Evolutionary conservation across 2,329 filamentous ascomycete genomes (phyloP).

Genomic region (Exophiala calicioides): DNA sequence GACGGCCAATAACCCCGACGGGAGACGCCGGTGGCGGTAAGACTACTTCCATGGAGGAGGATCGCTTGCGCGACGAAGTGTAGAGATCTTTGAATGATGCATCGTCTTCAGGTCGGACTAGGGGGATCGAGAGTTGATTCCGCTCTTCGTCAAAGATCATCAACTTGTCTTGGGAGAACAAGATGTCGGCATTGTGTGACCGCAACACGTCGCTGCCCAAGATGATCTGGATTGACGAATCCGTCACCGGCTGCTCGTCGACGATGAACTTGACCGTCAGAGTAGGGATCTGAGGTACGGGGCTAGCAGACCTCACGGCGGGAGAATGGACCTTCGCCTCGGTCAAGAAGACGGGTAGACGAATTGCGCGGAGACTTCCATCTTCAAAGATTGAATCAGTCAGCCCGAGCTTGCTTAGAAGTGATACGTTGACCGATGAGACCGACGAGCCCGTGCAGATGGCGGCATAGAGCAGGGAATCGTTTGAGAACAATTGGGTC

Average conservation of each 20-base stretch:
- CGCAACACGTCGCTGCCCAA: constrained; percentile 86
- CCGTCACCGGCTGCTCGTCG: constrained; percentile 51
- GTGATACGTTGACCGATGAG: constrained; percentile 74
- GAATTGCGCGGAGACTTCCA: constrained; percentile 68
- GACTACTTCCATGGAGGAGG: constrained; percentile 22
- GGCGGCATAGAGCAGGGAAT: constrained; percentile 84
- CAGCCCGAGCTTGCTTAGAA: constrained; percentile 74
- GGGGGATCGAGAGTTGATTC: constrained; percentile 83
- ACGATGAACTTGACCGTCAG: constrained; percentile 79
- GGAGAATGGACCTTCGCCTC: constrained; percentile 82
- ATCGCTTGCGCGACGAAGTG: constrained; percentile 50
- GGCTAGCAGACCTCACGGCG: constrained; percentile 71
- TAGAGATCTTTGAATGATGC: constrained; percentile 73
- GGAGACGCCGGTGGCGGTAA: constrained; percentile 24
- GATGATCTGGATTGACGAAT: constrained; percentile 74
- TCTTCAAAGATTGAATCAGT: constrained; percentile 65
- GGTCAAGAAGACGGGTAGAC: constrained; percentile 81
- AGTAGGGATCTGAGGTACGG: constrained; percentile 77
- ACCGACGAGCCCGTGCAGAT: constrained; percentile 89
- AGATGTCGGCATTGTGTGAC: constrained; percentile 81
- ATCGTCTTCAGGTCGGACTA: constrained; percentile 90
- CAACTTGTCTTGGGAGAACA: constrained; percentile 90
- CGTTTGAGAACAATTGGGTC: constrained; percentile 84
- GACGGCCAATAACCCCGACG: constrained; percentile 39
- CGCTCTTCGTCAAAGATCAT: constrained; percentile 83